A percentile compares a stretch with the other conserved stretches of the same genome.
These are phyloP conservation scores for Blepharisma japonicum DNA, from an alignment of 73 alveolate species.

Conservation along the genomic window DNA sequence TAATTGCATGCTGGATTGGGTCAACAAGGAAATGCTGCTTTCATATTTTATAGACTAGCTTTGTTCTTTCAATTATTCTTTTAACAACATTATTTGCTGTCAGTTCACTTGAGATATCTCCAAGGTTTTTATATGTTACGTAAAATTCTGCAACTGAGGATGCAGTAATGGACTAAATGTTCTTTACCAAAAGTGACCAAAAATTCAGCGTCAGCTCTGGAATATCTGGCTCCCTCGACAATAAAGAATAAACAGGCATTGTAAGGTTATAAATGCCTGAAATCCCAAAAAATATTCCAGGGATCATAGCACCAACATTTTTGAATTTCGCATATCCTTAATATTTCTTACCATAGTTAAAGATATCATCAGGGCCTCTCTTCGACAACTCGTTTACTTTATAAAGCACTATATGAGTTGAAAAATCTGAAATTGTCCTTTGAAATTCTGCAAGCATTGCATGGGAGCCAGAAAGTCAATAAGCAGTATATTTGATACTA, in stretches of 20 bases:
- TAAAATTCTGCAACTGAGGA: background rate
- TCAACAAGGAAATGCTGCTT: background rate
- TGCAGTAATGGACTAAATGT: background rate
- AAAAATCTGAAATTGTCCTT: background rate
- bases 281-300: background rate
- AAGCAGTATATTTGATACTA: background rate
- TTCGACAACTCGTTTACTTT: background rate
- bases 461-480: background rate
- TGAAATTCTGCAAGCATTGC: background rate
- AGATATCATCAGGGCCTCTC: background rate
- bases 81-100: background rate
- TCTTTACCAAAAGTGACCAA: background rate
- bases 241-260: background rate
- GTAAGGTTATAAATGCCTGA: background rate
- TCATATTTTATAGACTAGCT: background rate
- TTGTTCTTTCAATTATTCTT: background rate
- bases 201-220: background rate
- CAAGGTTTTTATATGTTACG: background rate
- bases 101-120: background rate
- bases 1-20: background rate
- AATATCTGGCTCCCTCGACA: background rate
- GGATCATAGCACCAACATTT: background rate
- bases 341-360: background rate
- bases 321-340: conserved; percentile 4
- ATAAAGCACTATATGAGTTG: background rate